Evolutionary conservation across 192 early-diverging fungal species (phyloP).

Genomic region (Dissophora globulifera): DNA sequence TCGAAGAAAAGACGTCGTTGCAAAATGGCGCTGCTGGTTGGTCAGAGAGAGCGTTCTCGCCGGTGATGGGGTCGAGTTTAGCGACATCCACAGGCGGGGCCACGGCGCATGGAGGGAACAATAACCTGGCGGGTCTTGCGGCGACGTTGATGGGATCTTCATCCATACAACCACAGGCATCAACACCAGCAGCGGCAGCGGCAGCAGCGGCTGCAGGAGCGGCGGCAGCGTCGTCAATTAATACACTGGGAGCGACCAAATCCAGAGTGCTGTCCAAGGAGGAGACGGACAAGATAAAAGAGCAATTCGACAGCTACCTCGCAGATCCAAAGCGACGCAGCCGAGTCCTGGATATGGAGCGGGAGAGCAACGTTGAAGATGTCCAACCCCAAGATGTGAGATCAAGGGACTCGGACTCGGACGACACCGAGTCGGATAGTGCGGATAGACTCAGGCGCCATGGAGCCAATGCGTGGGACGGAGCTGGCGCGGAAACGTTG

Average conservation of each 20-base stretch:
- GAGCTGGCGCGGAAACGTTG: neutral
- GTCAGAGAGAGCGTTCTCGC: conserved; percentile 45
- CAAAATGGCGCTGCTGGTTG: conserved; percentile 41
- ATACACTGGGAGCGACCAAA: neutral
- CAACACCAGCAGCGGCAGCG: no score
- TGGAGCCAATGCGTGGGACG: no score
- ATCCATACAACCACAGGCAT: neutral
- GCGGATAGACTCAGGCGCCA: no score
- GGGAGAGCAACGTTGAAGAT: no score
- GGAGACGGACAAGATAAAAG: conserved; percentile 21
- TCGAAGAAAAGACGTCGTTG: conserved; percentile 36
- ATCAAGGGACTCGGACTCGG: conserved; percentile 32
- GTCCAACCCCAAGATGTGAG: no score
- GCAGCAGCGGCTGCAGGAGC: no score
- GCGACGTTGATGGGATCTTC: neutral
- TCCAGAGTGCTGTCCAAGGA: conserved; percentile 11
- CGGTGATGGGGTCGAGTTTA: no score
- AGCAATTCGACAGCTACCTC: conserved; percentile 38
- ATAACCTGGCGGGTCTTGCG: conserved; percentile 4
- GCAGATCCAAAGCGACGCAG: conserved; percentile 19
- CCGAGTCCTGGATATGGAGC: conserved; percentile 3
- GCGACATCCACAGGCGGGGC: no score
- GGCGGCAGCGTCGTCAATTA: no score
- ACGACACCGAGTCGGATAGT: no score
- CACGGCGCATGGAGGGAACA: no score